A percentile compares a stretch with the other conserved stretches of the same genome.
Conservation (phyloP, 192 early-diverging fungal species). For the Linnemannia exigua region DNA sequence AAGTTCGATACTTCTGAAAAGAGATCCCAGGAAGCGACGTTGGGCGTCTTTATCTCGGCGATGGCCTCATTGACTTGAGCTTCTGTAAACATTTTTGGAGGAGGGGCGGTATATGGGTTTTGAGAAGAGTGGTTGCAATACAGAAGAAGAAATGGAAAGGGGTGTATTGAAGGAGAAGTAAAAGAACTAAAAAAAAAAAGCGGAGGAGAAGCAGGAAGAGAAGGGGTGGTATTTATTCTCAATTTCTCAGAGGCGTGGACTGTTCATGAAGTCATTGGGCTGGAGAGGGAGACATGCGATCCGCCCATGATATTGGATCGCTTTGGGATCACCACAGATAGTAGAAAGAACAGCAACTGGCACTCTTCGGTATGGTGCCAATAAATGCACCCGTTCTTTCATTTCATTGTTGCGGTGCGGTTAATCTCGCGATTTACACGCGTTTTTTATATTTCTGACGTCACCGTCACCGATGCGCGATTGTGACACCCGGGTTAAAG, state of each 20-base stretch:
- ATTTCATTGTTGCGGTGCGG: not conserved
- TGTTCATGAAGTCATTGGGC: not conserved
- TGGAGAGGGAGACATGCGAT: not conserved
- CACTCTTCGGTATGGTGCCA: not conserved
- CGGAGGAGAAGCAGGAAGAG: not conserved
- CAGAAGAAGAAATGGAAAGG: not conserved
- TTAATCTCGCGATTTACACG: not conserved
- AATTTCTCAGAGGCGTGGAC: too few relatives aligned
- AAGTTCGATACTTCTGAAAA: slow-evolving; percentile 53
- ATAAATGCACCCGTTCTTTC: not conserved
- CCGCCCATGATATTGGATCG: not conserved
- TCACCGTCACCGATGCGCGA: not conserved
- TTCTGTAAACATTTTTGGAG: slow-evolving; percentile 24
- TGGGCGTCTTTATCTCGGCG: slow-evolving; percentile 26
- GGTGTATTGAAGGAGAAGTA: not conserved
- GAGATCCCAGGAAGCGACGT: slow-evolving; percentile 40
- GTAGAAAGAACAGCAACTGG: not conserved
- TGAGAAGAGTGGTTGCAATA: not conserved
- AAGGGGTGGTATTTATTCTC: not conserved
- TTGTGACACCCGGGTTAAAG: too few relatives aligned
- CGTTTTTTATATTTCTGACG: not conserved
- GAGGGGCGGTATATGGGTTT: not conserved
- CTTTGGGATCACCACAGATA: not conserved
- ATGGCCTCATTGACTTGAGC: slow-evolving; percentile 35
- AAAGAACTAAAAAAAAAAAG: not conserved